phyloP scores from a whole-genome alignment of 1,139 yeast genomes.

The Cylindricascospora bacillispora region DNA sequence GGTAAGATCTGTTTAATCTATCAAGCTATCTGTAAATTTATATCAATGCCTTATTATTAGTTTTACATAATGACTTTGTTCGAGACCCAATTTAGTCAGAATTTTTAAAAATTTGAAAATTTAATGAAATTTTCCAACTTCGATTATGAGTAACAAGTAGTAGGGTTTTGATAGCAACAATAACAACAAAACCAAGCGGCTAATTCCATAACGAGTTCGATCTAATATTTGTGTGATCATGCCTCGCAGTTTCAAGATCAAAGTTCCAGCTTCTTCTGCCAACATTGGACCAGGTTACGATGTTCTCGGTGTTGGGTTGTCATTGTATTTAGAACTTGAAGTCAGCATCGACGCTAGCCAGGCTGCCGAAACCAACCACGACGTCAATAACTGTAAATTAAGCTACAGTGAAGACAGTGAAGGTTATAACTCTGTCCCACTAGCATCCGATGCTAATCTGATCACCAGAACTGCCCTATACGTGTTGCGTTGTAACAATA shows the following conservation, averaged over 20 bases:
- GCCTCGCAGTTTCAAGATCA: slow-evolving; percentile 40
- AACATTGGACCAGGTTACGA: slow-evolving; percentile 98
- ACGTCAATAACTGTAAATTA: slow-evolving; percentile 57
- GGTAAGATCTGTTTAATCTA: too few relatives aligned
- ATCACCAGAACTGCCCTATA: slow-evolving; percentile 89
- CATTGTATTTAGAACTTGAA: slow-evolving; percentile 54
- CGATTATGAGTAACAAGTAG: too few relatives aligned
- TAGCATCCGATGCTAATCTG: slow-evolving; percentile 62
- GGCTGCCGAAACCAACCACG: slow-evolving; percentile 36
- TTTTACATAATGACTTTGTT: too few relatives aligned
- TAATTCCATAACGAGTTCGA: too few relatives aligned
- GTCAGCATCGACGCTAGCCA: slow-evolving; percentile 48
- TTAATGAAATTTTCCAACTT: too few relatives aligned
- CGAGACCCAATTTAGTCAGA: too few relatives aligned
- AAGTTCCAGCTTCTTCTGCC: slow-evolving; percentile 94
- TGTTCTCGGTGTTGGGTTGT: slow-evolving; percentile 82
- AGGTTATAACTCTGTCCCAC: slow-evolving; percentile 71
- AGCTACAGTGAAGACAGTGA: slow-evolving; percentile 58
- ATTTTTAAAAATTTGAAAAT: too few relatives aligned
- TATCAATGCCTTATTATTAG: too few relatives aligned
- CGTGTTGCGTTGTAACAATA: slow-evolving; percentile 70
- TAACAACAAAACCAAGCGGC: too few relatives aligned
- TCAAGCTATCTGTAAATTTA: too few relatives aligned
- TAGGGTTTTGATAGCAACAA: too few relatives aligned
- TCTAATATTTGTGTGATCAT: slow-evolving; percentile 8